Evolutionary conservation across 805 yeast genomes (phyloP), one percentile per base, ranked within the genome.

Genomic region (Millerozyma miso): DNA sequence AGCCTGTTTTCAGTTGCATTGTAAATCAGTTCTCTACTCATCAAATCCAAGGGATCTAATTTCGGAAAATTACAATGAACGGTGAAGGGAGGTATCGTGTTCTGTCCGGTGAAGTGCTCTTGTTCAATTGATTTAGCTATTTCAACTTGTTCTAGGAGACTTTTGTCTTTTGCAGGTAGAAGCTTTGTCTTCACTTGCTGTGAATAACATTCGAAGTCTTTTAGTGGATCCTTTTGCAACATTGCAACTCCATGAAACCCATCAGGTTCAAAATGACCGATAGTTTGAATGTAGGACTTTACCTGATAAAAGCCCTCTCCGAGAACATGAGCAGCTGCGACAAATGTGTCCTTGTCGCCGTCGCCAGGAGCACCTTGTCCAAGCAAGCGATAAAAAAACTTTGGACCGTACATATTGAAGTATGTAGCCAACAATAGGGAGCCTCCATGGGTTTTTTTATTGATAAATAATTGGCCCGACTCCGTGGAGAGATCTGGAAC

Each of bases 401-500:
- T 62, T 26, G 83, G 84, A 0, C 88, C 88, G 55, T 73, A 77
- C 41, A 79, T 65, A 52, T 83, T 83, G 60, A 84, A 84, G 60
- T 81, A 84, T 32, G 81, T 59, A 0, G 88, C 73, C 38, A 84
- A 63, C 46, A 83, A 63, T 40, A 84, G 62, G 3, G 84, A 74
- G 51, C 67, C 65, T 38, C 77, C 76, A 55, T 84, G 89, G 1
- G 73, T 67, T 31, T 62, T 64, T 58, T 81, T 83, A 52, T 79
- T 75, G 38, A 83, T 69, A 40, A 81, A 54, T 42, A 84, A 54
- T 55, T 83, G 86, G 3, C 89, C 90, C 1, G 85, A 76, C 61
- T 83, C 89, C 2, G 86, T 73, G 0, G 88, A 77, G 43, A 78
- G 74, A 51, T 83, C 85, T 6, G 88, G 85, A 34, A 85, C 72